Percentiles rank a stretch among this genome's conserved stretches.
Evolutionary conservation across 192 early-diverging fungal species (phyloP).

Genomic region (Backusella sp.): DNA sequence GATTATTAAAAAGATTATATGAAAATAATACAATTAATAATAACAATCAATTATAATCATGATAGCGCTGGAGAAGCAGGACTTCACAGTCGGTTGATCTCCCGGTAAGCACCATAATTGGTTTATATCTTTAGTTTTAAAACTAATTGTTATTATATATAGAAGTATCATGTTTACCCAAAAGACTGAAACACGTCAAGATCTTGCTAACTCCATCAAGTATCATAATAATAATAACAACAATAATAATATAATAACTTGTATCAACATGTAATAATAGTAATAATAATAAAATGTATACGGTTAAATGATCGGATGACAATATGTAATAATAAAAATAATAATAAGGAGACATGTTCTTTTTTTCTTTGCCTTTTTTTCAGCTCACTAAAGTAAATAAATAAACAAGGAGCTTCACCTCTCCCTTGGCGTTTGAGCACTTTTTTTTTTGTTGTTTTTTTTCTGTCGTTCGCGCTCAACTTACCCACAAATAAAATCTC

Average conservation of each 20-base stretch:
- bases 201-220: neutral
- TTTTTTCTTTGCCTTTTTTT: neutral
- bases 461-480: neutral
- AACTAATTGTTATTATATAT: neutral
- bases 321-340: neutral
- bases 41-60: neutral
- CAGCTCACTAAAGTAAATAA: neutral
- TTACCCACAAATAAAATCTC: neutral
- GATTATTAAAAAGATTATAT: neutral
- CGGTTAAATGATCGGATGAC: slow-evolving; percentile 2
- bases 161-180: neutral
- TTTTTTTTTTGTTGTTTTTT: neutral
- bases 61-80: neutral
- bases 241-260: neutral
- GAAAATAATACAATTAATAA: neutral
- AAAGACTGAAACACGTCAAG: slow-evolving; percentile 3
- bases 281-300: neutral
- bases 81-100: neutral
- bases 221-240: neutral
- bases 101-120: neutral
- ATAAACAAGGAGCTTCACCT: neutral
- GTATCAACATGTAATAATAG: neutral
- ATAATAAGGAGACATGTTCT: neutral
- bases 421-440: slow-evolving; percentile 7
- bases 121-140: neutral